These are phyloP conservation scores for Tetrahymena thermophila DNA, from an alignment of 73 alveolate genomes.

Conservation along the genomic window DNA sequence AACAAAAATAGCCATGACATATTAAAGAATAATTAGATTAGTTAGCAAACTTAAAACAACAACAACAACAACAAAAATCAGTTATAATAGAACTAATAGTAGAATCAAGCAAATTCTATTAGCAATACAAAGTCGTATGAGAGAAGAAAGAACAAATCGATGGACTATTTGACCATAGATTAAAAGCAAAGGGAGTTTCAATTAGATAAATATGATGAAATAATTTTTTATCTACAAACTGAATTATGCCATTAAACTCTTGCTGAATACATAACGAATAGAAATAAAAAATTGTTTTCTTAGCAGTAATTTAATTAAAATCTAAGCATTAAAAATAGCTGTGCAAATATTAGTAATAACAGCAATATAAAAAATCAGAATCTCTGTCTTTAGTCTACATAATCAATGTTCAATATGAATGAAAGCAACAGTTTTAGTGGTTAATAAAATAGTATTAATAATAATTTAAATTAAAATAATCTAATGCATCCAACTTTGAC, in stretches of 20 bases:
- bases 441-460: not conserved
- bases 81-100: not conserved
- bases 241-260: conserved; percentile 28
- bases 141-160: not conserved
- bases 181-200: not conserved
- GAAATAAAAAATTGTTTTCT: conserved; percentile 1
- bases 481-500: not conserved
- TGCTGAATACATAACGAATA: conserved; percentile 4
- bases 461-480: not conserved
- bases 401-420: not conserved
- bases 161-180: not conserved
- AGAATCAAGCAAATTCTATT: not conserved
- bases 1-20: not conserved
- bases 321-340: not conserved
- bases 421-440: not conserved
- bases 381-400: not conserved
- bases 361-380: not conserved
- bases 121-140: not conserved
- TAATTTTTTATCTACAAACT: conserved; percentile 15
- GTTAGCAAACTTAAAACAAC: not conserved
- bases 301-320: not conserved
- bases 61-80: not conserved
- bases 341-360: not conserved
- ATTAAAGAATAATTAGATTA: not conserved
- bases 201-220: conserved; percentile 15